These are phyloP conservation scores for Cutaneotrichosporon sp. DNA, from an alignment of 1,284 basidiomycete genomes.

Conservation along the genomic window DNA sequence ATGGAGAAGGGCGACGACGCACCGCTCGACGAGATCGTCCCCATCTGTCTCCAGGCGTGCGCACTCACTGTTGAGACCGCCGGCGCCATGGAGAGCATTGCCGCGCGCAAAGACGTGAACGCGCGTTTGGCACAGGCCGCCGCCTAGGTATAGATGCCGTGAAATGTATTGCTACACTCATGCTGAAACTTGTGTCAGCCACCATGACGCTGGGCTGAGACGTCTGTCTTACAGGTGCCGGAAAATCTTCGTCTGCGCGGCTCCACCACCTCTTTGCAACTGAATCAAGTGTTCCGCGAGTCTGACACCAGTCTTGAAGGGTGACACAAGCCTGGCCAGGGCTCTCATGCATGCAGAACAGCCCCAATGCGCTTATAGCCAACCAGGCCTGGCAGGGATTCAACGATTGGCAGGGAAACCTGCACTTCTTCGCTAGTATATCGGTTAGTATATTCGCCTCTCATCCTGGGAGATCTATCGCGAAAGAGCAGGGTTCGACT, in stretches of 20 bases:
- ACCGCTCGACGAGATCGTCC: constrained; percentile 9
- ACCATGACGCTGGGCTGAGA: no score
- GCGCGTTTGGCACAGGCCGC: constrained; percentile 5
- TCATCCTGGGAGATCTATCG: neutral
- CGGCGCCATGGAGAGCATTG: constrained; percentile 22
- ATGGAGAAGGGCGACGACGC: constrained; percentile 28
- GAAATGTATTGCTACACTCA: no score
- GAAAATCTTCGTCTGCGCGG: no score
- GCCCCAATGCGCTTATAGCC: neutral
- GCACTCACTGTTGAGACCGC: constrained; percentile 15
- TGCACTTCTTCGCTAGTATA: neutral
- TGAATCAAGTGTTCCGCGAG: no score
- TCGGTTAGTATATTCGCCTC: constrained; percentile 1
- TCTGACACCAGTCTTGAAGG: no score
- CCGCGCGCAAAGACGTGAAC: constrained; percentile 13
- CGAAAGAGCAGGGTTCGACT: constrained; percentile 1
- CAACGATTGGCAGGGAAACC: neutral
- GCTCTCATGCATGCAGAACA: neutral
- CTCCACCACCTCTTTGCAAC: neutral
- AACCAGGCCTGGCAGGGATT: neutral
- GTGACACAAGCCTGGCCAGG: neutral
- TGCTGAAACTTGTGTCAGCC: no score
- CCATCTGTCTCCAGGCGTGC: constrained; percentile 17
- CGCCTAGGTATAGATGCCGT: neutral
- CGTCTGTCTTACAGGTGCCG: no score